These are phyloP conservation scores for Erodium trifolium DNA, from an alignment of 441 rosid genomes.

Conservation along the genomic window DNA sequence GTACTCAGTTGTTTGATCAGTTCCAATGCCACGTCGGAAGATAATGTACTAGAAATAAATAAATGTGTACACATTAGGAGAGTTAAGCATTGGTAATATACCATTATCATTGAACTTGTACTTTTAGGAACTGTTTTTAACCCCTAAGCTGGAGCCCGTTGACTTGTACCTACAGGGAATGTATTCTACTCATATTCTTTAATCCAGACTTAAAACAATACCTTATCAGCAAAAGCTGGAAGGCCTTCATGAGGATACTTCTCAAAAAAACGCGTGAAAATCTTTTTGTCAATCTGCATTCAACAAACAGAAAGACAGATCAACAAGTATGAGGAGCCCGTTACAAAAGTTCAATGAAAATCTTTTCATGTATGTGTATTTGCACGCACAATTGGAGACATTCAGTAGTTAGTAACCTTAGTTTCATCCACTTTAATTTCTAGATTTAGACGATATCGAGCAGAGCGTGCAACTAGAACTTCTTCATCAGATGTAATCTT, in stretches of 20 bases:
- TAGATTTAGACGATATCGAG: slow-evolving; percentile 78
- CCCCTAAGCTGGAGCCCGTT: neutral
- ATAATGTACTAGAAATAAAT: slow-evolving; percentile 50
- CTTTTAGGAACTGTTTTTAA: neutral
- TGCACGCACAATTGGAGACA: neutral
- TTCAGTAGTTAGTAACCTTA: slow-evolving; percentile 39
- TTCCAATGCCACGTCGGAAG: slow-evolving; percentile 92
- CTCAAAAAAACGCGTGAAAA: slow-evolving; percentile 52
- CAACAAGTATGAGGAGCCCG: slow-evolving; percentile 9
- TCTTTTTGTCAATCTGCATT: slow-evolving; percentile 72
- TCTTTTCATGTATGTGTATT: neutral
- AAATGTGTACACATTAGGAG: slow-evolving; percentile 13
- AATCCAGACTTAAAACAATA: slow-evolving; percentile 24
- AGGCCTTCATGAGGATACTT: slow-evolving; percentile 49
- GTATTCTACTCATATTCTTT: neutral
- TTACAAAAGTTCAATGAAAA: slow-evolving; percentile 7
- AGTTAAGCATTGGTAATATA: neutral
- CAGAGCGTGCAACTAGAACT: slow-evolving; percentile 73
- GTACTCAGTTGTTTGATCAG: slow-evolving; percentile 69
- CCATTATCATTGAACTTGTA: neutral
- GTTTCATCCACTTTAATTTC: slow-evolving; percentile 76
- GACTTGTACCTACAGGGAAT: neutral
- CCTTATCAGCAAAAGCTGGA: slow-evolving; percentile 41
- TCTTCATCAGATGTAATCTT: slow-evolving; percentile 74
- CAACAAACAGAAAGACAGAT: slow-evolving; percentile 17